These are phyloP conservation scores for Coemansia sp. DNA, from an alignment of 192 early-diverging fungal genomes.

Conservation along the genomic window DNA sequence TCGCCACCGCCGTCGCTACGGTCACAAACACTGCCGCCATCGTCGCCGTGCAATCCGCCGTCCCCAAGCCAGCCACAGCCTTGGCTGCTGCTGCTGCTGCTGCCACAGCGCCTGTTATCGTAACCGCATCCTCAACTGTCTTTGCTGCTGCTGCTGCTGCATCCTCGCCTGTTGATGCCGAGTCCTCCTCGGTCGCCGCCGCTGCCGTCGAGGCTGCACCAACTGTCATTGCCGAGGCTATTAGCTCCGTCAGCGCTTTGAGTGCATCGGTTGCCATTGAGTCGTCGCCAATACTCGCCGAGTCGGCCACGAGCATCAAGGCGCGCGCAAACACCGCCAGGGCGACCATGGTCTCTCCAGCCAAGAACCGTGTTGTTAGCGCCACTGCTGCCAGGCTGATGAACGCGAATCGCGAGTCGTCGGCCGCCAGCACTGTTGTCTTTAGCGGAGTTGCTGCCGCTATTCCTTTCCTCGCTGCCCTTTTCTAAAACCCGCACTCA, in stretches of 20 bases:
- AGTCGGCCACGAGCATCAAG: slow-evolving; percentile 15
- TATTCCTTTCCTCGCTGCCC: slow-evolving; percentile 18
- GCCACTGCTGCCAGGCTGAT: slow-evolving; percentile 18
- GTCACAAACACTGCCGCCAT: neutral
- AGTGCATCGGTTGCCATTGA: too few relatives aligned
- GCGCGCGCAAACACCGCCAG: neutral
- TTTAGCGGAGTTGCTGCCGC: slow-evolving; percentile 13
- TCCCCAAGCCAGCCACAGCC: neutral
- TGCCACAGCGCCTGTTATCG: neutral
- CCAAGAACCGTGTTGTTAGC: neutral
- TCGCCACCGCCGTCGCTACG: slow-evolving; percentile 1
- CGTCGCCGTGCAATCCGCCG: neutral
- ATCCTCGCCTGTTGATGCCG: neutral
- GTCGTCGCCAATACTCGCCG: slow-evolving; percentile 25
- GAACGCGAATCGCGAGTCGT: slow-evolving; percentile 41
- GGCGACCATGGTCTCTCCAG: slow-evolving; percentile 1
- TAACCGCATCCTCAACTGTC: neutral
- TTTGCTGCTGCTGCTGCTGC: neutral
- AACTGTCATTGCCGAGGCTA: neutral
- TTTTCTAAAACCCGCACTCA: slow-evolving; percentile 13
- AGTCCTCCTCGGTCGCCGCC: neutral
- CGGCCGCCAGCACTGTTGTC: neutral
- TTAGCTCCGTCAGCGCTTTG: too few relatives aligned
- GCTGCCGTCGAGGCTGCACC: neutral
- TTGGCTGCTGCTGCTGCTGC: neutral